Percentiles rank a stretch among this genome's conserved stretches.
Evolutionary conservation across 495 filamentous ascomycete species (phyloP).

Genomic region (Daldinia caldariorum): DNA sequence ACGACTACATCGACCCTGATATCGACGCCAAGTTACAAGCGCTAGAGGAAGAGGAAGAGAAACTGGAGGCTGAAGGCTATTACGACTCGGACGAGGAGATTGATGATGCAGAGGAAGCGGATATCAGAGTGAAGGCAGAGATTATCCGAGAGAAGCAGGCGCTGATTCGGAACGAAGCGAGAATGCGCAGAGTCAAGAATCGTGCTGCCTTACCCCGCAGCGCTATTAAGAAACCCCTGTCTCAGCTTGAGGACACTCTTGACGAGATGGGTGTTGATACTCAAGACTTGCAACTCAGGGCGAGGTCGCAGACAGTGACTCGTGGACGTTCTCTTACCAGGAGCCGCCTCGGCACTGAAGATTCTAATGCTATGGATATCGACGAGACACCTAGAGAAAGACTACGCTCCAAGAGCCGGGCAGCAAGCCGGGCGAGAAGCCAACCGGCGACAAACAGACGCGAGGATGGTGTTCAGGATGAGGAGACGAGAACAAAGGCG

Average conservation of each 20-base stretch:
- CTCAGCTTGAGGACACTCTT: conserved; percentile 84
- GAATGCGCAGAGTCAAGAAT: conserved; percentile 94
- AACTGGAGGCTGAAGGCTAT: conserved; percentile 70
- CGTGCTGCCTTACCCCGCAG: conserved; percentile 87
- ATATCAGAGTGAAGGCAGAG: conserved; percentile 89
- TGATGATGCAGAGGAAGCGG: conserved; percentile 85
- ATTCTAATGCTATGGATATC: conserved; percentile 85
- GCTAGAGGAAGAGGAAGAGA: conserved; percentile 94
- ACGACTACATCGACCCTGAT: conserved; percentile 95
- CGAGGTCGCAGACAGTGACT: conserved; percentile 63
- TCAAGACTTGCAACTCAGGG: conserved; percentile 74
- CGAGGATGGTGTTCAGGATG: conserved; percentile 78
- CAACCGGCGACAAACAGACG: conserved; percentile 80
- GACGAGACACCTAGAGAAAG: conserved; percentile 72
- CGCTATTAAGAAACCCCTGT: conserved; percentile 75
- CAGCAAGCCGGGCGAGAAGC: conserved; percentile 82
- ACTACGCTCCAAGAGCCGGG: conserved; percentile 78
- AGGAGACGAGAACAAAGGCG: conserved; percentile 73
- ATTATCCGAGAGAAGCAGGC: conserved; percentile 91
- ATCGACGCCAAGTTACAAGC: conserved; percentile 91
- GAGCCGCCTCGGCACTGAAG: conserved; percentile 61
- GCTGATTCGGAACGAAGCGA: conserved; percentile 88
- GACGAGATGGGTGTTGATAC: conserved; percentile 87
- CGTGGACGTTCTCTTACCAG: conserved; percentile 70
- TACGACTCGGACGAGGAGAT: conserved; percentile 65